phyloP scores from a whole-genome alignment of 2,329 filamentous ascomycete genomes.

The Paecilomyces sp. region DNA sequence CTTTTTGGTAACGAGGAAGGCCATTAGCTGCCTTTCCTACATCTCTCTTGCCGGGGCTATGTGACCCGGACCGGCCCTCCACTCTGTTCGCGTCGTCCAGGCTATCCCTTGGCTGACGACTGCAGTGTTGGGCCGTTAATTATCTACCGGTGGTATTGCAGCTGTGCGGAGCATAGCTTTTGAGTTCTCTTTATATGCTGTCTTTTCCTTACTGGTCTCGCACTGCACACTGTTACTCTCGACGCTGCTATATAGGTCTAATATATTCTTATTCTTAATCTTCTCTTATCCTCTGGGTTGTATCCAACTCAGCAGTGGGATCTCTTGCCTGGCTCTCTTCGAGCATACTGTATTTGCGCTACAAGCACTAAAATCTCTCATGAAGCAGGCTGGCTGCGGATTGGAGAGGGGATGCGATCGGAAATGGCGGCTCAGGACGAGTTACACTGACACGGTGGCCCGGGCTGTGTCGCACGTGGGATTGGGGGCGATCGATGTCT shows the following conservation, averaged over 20 bases:
- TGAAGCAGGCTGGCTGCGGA: not conserved
- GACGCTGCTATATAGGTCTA: not conserved
- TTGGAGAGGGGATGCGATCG: not conserved
- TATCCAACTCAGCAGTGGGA: too few relatives aligned
- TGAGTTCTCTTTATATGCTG: not conserved
- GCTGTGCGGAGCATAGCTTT: not conserved
- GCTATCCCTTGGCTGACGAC: not conserved
- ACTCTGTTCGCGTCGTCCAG: not conserved
- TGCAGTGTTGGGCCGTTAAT: not conserved
- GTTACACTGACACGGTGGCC: not conserved
- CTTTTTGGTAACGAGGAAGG: not conserved
- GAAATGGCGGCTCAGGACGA: not conserved
- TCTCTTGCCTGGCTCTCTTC: not conserved
- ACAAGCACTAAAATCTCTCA: not conserved
- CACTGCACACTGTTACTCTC: not conserved
- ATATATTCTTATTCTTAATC: not conserved
- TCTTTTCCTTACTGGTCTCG: not conserved
- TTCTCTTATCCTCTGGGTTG: too few relatives aligned
- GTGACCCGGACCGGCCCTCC: not conserved
- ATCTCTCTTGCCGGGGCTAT: not conserved
- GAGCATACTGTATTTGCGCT: not conserved
- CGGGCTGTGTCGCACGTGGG: not conserved
- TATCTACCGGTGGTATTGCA: not conserved
- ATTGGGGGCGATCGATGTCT: not conserved
- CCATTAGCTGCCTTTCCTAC: not conserved